A percentile compares a stretch with the other conserved stretches of the same genome.
phyloP scores from a whole-genome alignment of 1,139 yeast genomes.

The Debaryomyces nepalensis region DNA sequence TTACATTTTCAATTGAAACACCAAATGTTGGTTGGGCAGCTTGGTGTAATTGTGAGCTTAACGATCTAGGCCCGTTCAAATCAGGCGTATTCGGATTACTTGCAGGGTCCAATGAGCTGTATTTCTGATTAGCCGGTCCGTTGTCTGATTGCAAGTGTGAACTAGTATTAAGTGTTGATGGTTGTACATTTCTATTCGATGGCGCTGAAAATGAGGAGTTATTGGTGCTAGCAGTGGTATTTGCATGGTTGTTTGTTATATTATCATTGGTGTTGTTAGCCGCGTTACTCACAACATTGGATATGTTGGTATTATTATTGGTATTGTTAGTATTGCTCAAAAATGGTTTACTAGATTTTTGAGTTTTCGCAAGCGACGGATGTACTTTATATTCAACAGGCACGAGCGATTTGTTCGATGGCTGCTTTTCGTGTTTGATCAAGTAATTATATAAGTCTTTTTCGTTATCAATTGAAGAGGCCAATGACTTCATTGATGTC shows the following conservation, averaged over 20 bases:
- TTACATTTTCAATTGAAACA: slow-evolving; percentile 71
- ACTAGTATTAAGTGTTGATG: slow-evolving; percentile 13
- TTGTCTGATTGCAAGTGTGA: slow-evolving; percentile 5
- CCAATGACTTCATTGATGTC: slow-evolving; percentile 74
- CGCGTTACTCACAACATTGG: neutral
- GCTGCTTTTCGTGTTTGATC: slow-evolving; percentile 47
- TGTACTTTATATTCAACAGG: slow-evolving; percentile 83
- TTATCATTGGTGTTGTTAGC: neutral
- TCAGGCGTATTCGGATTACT: slow-evolving; percentile 30
- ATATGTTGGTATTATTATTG: slow-evolving; percentile 15
- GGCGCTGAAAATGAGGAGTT: slow-evolving; percentile 11
- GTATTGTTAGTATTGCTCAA: slow-evolving; percentile 29
- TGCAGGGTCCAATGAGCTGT: slow-evolving; percentile 47
- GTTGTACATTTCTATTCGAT: slow-evolving; percentile 8
- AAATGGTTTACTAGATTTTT: slow-evolving; percentile 42
- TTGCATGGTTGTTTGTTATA: slow-evolving; percentile 3
- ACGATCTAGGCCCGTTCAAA: slow-evolving; percentile 49
- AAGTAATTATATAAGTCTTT: slow-evolving; percentile 77
- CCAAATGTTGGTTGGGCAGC: slow-evolving; percentile 72
- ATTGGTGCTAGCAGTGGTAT: neutral
- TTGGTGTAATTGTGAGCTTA: slow-evolving; percentile 33
- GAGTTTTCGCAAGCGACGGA: slow-evolving; percentile 58
- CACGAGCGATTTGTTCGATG: slow-evolving; percentile 44
- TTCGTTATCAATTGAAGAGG: slow-evolving; percentile 80
- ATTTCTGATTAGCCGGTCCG: slow-evolving; percentile 16